Evolutionary conservation across 2,329 filamentous ascomycete species (phyloP).

Genomic region (Ophiostoma himal-ulmi): DNA sequence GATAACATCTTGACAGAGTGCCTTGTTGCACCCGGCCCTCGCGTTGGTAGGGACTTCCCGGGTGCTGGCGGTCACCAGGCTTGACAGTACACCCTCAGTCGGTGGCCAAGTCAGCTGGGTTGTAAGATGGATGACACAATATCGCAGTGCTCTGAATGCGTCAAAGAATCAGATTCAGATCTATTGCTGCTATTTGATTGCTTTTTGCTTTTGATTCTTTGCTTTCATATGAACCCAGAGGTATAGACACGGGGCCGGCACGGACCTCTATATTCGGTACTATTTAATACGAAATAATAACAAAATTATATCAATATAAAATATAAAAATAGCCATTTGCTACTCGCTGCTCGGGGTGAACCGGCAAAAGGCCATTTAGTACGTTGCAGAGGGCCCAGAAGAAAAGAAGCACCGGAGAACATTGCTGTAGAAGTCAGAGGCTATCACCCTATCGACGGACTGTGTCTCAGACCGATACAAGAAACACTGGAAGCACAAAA

Average conservation of each 20-base stretch:
- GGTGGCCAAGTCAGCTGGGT: too few relatives aligned
- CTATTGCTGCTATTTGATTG: not conserved
- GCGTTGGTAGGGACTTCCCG: not conserved
- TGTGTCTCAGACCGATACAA: slow-evolving; percentile 6
- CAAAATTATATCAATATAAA: not conserved
- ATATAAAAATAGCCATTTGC: not conserved
- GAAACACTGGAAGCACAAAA: slow-evolving; percentile 1
- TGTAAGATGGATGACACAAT: not conserved
- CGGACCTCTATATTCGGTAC: not conserved
- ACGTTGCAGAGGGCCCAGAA: not conserved
- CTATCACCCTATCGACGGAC: not conserved
- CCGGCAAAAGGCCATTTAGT: slow-evolving; percentile 3
- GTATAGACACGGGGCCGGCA: not conserved
- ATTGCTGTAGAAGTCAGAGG: not conserved
- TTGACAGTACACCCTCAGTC: not conserved
- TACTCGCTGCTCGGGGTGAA: not conserved
- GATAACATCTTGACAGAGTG: not conserved
- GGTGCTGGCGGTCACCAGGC: slow-evolving; percentile 4
- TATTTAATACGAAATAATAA: not conserved
- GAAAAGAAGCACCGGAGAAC: not conserved
- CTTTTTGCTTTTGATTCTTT: not conserved
- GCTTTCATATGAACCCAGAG: not conserved
- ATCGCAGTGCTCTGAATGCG: not conserved
- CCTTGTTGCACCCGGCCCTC: not conserved
- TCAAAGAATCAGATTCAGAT: not conserved